Evolutionary conservation across 495 filamentous ascomycete genomes (phyloP), one percentile per base, ranked within the genome.

Genomic region (Neurospora sp.): DNA sequence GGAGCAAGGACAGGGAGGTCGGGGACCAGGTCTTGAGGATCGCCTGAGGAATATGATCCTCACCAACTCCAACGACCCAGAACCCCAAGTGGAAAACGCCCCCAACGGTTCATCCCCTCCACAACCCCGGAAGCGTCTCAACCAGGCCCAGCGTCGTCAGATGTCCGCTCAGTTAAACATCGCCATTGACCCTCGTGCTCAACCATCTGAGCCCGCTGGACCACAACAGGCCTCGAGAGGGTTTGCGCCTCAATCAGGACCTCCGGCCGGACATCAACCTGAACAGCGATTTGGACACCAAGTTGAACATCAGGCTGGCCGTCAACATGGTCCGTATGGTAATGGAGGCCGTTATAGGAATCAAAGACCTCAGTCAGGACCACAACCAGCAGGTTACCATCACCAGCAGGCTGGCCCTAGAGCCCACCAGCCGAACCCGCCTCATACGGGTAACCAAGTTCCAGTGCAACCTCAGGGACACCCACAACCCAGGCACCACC

Each of bases 81-180:
- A 40, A 37, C 59, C 71, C 8, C 41, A 72, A 20, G 16, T 22
- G 20, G 69, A 12, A 41, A 70, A 31, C 53, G 53, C 53, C 53
- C 22, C 12, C 22, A 61, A 1, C 22, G 14, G 53, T 65, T 65
- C 53, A 65, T 65, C 53, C 53, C 53, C 53, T 35, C 27, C 53
- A 35, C 53, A 65, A 35, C n/a, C 75, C 39, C 81, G 78, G 70
- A 88, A 83, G 77, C 84, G 86, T 69, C 84, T 80, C 10, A 89
- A 88, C 73, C 87, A 89, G 71, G 85, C 86, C 6, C 83, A 88
- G 72, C 81, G 87, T 69, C 85, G 87, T 68, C 85, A 86, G 76
- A 85, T 85, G 83, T 85, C 83, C 22, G 80, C 86, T 41, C 83
- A 87, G 68, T 70, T 87, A 9, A 83, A 85, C 5, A 85, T 88